phyloP scores from a whole-genome alignment of 179 eudicot genomes.

The Nepenthes alata region DNA sequence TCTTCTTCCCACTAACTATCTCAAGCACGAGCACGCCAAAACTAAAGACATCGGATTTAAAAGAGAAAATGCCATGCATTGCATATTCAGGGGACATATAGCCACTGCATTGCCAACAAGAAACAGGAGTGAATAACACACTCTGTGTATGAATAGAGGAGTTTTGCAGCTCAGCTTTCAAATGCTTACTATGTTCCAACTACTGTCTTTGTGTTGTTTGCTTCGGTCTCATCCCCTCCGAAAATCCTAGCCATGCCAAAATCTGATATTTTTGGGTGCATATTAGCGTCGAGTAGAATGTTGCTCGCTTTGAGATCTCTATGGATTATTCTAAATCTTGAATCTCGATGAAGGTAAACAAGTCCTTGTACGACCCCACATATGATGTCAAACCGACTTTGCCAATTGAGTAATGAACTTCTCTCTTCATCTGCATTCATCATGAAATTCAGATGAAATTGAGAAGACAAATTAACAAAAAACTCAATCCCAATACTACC shows the following conservation, averaged over 20 bases:
- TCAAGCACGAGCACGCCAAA: slow-evolving; percentile 29
- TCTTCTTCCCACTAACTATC: slow-evolving; percentile 25
- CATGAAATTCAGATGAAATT: not conserved
- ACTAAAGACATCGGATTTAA: slow-evolving; percentile 30
- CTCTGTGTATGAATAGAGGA: too few species aligned
- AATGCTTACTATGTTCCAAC: slow-evolving; percentile 50
- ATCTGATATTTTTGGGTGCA: slow-evolving; percentile 50
- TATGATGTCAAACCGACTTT: slow-evolving; percentile 29
- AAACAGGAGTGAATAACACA: not conserved
- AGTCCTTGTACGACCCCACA: slow-evolving; percentile 47
- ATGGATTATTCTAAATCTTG: slow-evolving; percentile 42
- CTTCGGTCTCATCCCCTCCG: slow-evolving; percentile 23
- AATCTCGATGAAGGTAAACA: slow-evolving; percentile 47
- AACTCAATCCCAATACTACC: not conserved
- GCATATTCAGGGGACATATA: slow-evolving; percentile 38
- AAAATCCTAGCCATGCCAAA: slow-evolving; percentile 56
- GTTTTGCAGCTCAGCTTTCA: not conserved
- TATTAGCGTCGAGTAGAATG: slow-evolving; percentile 38
- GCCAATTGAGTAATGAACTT: slow-evolving; percentile 25
- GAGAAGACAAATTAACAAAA: too few species aligned
- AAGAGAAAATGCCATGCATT: slow-evolving; percentile 24
- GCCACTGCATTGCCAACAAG: slow-evolving; percentile 12
- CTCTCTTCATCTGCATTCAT: slow-evolving; percentile 12
- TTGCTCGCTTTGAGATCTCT: slow-evolving; percentile 55
- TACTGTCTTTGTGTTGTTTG: slow-evolving; percentile 31